Base-by-base conservation (phyloP, 1,284 basidiomycete genomes). In the Bjerkandera adusta region DNA sequence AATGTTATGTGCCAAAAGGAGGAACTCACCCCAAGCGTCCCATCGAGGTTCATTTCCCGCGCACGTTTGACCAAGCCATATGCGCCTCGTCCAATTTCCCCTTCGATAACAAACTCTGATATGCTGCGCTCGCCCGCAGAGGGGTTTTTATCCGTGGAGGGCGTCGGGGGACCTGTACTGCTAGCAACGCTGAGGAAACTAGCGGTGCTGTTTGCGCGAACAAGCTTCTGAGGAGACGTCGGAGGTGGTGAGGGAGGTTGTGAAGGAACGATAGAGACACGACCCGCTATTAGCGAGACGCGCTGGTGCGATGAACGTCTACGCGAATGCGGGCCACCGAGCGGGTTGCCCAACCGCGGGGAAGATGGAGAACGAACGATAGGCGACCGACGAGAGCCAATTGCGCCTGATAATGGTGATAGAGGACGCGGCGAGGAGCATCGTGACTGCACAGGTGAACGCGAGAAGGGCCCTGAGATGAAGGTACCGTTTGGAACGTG, bases 11-110 rank as follows among this genome's bases (percentile, higher is more conserved):
- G n/a, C n/a, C n/a, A n/a, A 27, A 29, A 35, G 22, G 37, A 66
- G 15, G n/a, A n/a, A 29, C 90, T 78, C 68, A 95, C 92, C 56
- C 93, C 94, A 26, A 85, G 68, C 7, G 83, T 77, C 24, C 91
- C 92, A 63, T 91, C 85, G 1, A 75, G 59, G 30, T 77, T 78
- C 58, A 86, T 87, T 63, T 93, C 89, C 49, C 89, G 76, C 1
- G 85, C 96, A 44, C 91, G 79, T 69, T 97, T 95, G 21, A 99
- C 96, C 36, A 98, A 74, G 0, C 96, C 96, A 66, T 99, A 99
- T 11, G 96, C 96, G n/a, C 96, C 96, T 49, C 93, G 80, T 20
- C 96, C 93, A 16, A 95, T 89, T 61, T 97, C 92, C 40, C 79
- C 79, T 55, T 93, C 81, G 45, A 97, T 86, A 24, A 87, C 76